phyloP scores from a whole-genome alignment of 495 filamentous ascomycete genomes.

The Xylaria scruposa region DNA sequence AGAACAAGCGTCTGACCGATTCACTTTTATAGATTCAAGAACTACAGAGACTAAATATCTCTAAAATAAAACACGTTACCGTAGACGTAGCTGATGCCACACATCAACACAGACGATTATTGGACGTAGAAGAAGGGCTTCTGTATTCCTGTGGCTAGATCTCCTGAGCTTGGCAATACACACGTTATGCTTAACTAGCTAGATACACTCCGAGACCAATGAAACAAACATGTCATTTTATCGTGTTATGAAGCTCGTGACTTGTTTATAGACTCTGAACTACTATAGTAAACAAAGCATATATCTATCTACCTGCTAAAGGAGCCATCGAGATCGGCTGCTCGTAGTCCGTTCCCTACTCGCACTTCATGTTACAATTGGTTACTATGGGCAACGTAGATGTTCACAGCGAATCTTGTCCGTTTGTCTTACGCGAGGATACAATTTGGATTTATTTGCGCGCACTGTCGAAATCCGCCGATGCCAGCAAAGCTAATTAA shows the following conservation, averaged over 20 bases:
- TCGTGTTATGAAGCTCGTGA: neutral
- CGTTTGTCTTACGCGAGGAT: neutral
- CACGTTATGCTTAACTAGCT: neutral
- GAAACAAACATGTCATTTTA: neutral
- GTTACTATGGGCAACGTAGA: neutral
- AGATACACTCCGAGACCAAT: constrained; percentile 10
- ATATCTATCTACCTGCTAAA: neutral
- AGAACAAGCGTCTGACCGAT: constrained; percentile 4
- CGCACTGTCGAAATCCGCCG: constrained; percentile 6
- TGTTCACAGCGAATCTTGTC: neutral
- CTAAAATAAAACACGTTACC: neutral
- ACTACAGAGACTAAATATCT: constrained; percentile 24
- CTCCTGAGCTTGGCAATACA: neutral
- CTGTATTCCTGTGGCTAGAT: neutral
- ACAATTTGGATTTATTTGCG: constrained; percentile 24
- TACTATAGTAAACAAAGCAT: neutral
- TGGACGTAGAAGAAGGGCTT: neutral
- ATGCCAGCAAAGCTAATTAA: constrained; percentile 1
- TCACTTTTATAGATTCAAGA: constrained; percentile 30
- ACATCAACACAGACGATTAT: neutral
- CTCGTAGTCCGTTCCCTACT: neutral
- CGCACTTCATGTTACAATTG: neutral
- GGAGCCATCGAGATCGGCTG: neutral
- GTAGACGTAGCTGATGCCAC: too few species aligned
- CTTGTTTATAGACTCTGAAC: neutral